Evolutionary conservation across 441 rosid genomes (phyloP).

Genomic region (Lepidium campestre): DNA sequence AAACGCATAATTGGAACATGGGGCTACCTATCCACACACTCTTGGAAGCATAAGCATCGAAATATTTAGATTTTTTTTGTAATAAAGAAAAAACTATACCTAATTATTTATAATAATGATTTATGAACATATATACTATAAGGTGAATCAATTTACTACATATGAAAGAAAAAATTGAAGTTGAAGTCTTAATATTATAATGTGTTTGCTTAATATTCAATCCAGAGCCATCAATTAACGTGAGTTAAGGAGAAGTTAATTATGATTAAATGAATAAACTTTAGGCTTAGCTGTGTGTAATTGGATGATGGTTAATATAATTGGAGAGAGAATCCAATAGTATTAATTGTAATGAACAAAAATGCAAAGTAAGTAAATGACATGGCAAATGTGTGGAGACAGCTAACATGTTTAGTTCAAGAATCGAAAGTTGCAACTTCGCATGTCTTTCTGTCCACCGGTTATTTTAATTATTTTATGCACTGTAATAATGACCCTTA

Average conservation of each 20-base stretch:
- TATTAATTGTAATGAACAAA: neutral
- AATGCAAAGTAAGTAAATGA: neutral
- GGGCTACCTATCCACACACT: conserved; percentile 3
- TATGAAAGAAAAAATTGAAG: neutral
- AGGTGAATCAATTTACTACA: neutral
- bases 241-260: neutral
- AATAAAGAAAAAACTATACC: neutral
- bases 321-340: conserved; percentile 18
- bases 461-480: neutral
- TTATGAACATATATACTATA: neutral
- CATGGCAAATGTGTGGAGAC: conserved; percentile 19
- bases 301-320: conserved; percentile 5
- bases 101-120: neutral
- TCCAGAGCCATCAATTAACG: neutral
- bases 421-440: conserved; percentile 21
- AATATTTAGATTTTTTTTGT: neutral
- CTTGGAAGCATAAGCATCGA: neutral
- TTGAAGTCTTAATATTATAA: neutral
- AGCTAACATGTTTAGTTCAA: conserved; percentile 26
- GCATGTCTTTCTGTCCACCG: conserved; percentile 29
- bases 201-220: conserved; percentile 2
- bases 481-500: neutral
- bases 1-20: conserved; percentile 33
- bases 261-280: neutral
- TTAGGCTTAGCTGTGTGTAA: conserved; percentile 6